Percentiles rank a stretch among this genome's conserved stretches.
These are phyloP conservation scores for Russula ochroleuca DNA, from an alignment of 768 basidiomycete genomes.

Conservation along the genomic window DNA sequence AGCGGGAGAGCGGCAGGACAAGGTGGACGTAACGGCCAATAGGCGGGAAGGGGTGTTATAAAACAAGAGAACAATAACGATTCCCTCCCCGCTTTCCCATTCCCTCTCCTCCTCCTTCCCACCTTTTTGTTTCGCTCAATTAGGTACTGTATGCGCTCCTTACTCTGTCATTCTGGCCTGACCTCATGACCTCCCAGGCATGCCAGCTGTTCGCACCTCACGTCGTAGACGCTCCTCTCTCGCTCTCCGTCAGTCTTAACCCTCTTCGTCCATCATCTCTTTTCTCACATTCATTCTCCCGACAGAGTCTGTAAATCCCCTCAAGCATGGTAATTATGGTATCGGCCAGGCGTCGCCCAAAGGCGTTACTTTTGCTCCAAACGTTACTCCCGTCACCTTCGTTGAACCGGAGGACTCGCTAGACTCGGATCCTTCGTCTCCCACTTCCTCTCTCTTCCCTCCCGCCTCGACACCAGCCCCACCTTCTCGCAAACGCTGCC, in stretches of 20 bases:
- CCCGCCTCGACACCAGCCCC: conserved; percentile 44
- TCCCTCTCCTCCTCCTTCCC: background rate
- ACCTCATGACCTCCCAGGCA: conserved; percentile 13
- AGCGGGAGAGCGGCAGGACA: no score
- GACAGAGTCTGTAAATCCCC: conserved; percentile 32
- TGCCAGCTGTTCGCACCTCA: conserved; percentile 25
- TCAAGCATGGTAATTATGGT: conserved; percentile 55
- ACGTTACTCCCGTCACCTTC: conserved; percentile 54
- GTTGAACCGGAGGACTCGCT: conserved; percentile 35
- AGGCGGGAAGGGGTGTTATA: conserved; percentile 12
- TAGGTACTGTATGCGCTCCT: conserved; percentile 19
- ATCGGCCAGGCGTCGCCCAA: conserved; percentile 39
- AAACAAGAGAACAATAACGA: conserved; percentile 27
- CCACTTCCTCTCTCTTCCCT: conserved; percentile 49
- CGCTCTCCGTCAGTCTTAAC: conserved; percentile 22
- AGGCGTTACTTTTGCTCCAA: conserved; percentile 61
- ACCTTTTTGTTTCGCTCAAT: conserved; percentile 28
- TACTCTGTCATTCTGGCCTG: background rate
- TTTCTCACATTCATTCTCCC: no score
- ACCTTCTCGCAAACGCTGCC: conserved; percentile 45
- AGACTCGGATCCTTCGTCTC: conserved; percentile 34
- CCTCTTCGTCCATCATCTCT: no score
- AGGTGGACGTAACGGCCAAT: conserved; percentile 1
- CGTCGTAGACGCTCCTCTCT: conserved; percentile 28
- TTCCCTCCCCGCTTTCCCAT: background rate